phyloP scores from a whole-genome alignment of 345 rosid species.

The Trapa incisa region DNA sequence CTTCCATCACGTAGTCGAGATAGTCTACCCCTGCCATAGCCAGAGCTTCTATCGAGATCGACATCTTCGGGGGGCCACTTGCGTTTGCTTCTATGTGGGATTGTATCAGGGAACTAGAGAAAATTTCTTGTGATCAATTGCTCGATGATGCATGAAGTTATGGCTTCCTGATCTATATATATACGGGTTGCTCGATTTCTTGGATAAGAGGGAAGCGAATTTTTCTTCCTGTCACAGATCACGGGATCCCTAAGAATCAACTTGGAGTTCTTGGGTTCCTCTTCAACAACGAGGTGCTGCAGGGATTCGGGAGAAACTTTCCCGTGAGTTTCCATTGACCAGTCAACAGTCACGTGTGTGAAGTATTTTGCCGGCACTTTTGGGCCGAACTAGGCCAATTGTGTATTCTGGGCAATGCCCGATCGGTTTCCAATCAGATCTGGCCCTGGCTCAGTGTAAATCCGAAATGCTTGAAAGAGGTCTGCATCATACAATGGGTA shows the following conservation, averaged over 20 bases:
- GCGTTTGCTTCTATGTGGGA: background rate
- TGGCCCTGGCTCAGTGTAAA: no score
- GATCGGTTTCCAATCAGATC: no score
- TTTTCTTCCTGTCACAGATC: background rate
- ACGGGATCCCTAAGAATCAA: constrained; percentile 2
- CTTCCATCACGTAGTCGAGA: background rate
- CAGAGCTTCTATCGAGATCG: constrained; percentile 3
- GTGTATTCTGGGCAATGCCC: no score
- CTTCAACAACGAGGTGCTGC: background rate
- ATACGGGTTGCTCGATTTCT: background rate
- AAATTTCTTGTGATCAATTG: background rate
- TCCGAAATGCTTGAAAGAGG: no score
- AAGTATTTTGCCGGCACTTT: no score
- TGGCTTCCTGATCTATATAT: background rate
- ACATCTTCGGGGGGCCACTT: background rate
- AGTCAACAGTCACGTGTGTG: background rate
- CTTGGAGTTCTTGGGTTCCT: background rate
- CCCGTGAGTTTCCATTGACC: background rate
- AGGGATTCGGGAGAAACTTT: background rate
- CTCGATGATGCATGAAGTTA: background rate
- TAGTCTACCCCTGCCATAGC: constrained; percentile 3
- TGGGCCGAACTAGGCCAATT: no score
- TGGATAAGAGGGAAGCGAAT: background rate
- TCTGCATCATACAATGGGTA: no score
- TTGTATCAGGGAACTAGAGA: no score